Base-by-base conservation (phyloP, 768 basidiomycete genomes). In the Lentinus tigrinus region DNA sequence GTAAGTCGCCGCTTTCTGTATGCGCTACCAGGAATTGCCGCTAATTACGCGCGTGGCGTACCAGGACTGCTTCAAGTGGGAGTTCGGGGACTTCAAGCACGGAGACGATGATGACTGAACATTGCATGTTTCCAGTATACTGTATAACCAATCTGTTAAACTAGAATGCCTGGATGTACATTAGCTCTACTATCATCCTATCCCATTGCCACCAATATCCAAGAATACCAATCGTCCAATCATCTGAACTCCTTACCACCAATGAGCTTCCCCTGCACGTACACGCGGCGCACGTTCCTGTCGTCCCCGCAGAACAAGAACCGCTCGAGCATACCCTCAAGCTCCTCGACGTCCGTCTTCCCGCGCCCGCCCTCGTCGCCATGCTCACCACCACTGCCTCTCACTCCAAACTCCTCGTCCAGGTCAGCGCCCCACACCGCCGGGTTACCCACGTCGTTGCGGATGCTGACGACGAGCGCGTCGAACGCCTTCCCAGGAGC, bases 231-330 rank as follows among this genome's bases (percentile, higher is more conserved):
- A n/a, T n/a, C n/a, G n/a, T n/a, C n/a, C n/a, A n/a, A 57, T 60
- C 31, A 54, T 42, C 19, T n/a, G 39, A 51, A 72, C 47, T 74
- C 77, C 47, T 73, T 77, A 13, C 95, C 95, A 10, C 93, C 95
- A 36, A 98, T 83, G 36, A 84, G 70, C 43, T 76, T 71, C 1
- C 95, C 95, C 66, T 91, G 87, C 16, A 98, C 95, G 67, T 87
- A 95, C 19, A 98, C 95, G 55, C 79, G 77, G 49, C 74, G 74
- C 55, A 97, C 85, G 72, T 94, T 95, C 68, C 93, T 78, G 68
- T 92, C 86, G 70, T 96, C 94, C 7, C 92, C 93, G 40, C 85
- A 85, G 67, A 93, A 94, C 62, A 96, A 74, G 73, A 95, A 94
- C 58, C 85, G 79, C 74, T 97, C 95, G 63, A 98, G 76, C 71